A percentile compares a stretch with the other conserved stretches of the same genome.
Evolutionary conservation across 805 yeast species (phyloP).

Genomic region (Ogataea allantospora): DNA sequence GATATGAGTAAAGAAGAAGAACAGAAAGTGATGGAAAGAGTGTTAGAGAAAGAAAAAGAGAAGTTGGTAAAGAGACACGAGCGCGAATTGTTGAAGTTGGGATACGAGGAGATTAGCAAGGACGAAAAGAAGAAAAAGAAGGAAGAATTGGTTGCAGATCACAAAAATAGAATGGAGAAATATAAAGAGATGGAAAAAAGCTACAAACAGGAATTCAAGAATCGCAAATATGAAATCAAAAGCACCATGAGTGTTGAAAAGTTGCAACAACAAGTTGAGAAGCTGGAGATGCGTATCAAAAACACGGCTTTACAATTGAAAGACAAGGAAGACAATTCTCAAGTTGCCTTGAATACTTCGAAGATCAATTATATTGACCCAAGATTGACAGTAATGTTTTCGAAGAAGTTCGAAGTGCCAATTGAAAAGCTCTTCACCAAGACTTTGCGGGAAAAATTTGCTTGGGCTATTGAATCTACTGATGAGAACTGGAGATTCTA

Average conservation of each 20-base stretch:
- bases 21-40: conserved; percentile 51
- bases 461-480: conserved; percentile 92
- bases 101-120: conserved; percentile 54
- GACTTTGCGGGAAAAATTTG: conserved; percentile 87
- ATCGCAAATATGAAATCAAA: conserved; percentile 58
- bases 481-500: conserved; percentile 87
- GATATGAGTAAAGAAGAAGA: conserved; percentile 67
- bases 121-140: conserved; percentile 52
- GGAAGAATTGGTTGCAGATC: conserved; percentile 50
- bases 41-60: conserved; percentile 65
- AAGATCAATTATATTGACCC: conserved; percentile 96
- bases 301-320: conserved; percentile 72
- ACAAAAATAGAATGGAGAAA: conserved; percentile 53
- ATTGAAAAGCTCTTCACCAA: conserved; percentile 89
- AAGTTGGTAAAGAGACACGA: conserved; percentile 61
- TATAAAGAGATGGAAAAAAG: conserved; percentile 50
- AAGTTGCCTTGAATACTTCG: conserved; percentile 89
- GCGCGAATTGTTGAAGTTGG: conserved; percentile 74
- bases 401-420: conserved; percentile 84
- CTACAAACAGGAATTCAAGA: conserved; percentile 55
- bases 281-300: conserved; percentile 65
- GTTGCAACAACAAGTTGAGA: conserved; percentile 66
- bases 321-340: conserved; percentile 92
- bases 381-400: conserved; percentile 81
- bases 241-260: conserved; percentile 61